These are phyloP conservation scores for Trichoderma semiorbis DNA, from an alignment of 2,329 filamentous ascomycete species.

Conservation along the genomic window DNA sequence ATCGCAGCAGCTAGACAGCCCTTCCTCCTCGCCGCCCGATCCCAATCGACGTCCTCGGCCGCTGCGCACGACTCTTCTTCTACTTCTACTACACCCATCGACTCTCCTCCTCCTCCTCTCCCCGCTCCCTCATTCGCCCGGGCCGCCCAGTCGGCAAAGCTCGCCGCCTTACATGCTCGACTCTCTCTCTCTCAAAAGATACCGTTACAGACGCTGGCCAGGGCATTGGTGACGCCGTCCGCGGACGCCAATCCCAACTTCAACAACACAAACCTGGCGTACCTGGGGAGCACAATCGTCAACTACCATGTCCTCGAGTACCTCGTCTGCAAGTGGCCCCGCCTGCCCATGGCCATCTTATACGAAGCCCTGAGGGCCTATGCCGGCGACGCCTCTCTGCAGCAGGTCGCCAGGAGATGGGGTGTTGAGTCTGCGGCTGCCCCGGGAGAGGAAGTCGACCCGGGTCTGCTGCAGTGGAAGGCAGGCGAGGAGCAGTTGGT, in stretches of 20 bases:
- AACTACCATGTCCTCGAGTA: constrained; percentile 87
- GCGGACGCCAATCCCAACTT: constrained; percentile 76
- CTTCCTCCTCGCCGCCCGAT: constrained; percentile 26
- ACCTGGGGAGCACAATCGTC: constrained; percentile 77
- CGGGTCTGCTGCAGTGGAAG: constrained; percentile 81
- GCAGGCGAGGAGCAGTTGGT: constrained; percentile 44
- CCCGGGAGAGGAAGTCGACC: constrained; percentile 87
- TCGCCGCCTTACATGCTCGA: constrained; percentile 87
- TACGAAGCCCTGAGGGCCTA: constrained; percentile 85
- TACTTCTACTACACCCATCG: constrained; percentile 20
- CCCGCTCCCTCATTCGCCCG: constrained; percentile 69
- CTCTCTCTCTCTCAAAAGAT: constrained; percentile 77
- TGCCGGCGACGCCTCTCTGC: constrained; percentile 69
- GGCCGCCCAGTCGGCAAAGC: constrained; percentile 75
- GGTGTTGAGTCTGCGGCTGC: constrained; percentile 84
- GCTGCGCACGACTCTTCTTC: constrained; percentile 23
- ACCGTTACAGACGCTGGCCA: constrained; percentile 79
- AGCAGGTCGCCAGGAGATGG: constrained; percentile 77
- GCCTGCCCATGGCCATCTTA: constrained; percentile 82
- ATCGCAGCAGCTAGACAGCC: constrained; percentile 26
- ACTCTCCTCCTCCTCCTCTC: constrained; percentile 38
- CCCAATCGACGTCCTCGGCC: constrained; percentile 35
- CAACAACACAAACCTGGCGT: constrained; percentile 84
- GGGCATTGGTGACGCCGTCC: constrained; percentile 79
- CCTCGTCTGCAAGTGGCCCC: constrained; percentile 84